A percentile compares a stretch with the other conserved stretches of the same genome.
These are phyloP conservation scores for Blastomyces gilchristii DNA, from an alignment of 2,329 filamentous ascomycete genomes.

Conservation along the genomic window DNA sequence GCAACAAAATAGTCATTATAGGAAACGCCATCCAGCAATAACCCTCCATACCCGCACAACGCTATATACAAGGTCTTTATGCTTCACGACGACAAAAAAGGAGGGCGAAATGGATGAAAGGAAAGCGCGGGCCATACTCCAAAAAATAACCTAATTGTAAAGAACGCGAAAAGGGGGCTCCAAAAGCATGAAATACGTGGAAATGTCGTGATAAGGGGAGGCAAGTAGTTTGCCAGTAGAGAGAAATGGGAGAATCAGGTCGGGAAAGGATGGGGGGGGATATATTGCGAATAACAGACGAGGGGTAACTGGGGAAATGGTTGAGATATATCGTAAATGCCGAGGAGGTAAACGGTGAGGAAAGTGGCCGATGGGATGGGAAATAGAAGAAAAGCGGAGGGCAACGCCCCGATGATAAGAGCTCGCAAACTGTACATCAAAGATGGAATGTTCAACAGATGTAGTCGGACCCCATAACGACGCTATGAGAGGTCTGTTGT, in stretches of 20 bases:
- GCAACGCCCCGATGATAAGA: neutral
- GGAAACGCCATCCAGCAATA: neutral
- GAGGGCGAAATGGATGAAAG: neutral
- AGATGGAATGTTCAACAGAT: neutral
- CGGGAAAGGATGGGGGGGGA: neutral
- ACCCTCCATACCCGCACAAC: neutral
- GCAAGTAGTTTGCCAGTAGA: neutral
- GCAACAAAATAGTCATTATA: too few relatives aligned
- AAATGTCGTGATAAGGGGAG: neutral
- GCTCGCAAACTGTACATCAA: neutral
- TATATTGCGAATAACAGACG: neutral
- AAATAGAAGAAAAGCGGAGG: too few relatives aligned
- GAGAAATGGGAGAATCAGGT: neutral
- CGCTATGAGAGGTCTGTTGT: neutral
- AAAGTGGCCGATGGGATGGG: neutral
- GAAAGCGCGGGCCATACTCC: neutral
- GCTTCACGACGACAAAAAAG: neutral
- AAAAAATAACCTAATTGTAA: neutral
- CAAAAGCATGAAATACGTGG: neutral
- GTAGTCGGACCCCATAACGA: neutral
- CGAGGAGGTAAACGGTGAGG: neutral
- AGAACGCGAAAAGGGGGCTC: neutral
- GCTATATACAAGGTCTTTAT: neutral
- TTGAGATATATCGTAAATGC: neutral
- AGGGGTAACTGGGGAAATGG: neutral